Conservation (phyloP, 2,329 filamentous ascomycete species). For the Paracamarosporium sp. region DNA sequence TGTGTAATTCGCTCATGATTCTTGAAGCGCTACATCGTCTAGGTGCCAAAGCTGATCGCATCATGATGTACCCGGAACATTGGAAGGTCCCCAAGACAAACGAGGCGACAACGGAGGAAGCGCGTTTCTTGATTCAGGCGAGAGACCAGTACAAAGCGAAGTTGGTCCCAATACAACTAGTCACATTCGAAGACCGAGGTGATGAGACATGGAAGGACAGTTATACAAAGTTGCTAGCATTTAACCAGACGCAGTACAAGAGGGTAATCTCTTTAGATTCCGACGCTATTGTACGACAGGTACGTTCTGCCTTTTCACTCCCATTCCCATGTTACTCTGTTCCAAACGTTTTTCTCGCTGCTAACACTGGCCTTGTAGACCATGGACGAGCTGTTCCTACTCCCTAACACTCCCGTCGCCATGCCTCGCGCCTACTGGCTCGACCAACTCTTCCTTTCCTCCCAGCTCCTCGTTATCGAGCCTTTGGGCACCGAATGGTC, state of each 20-base stretch:
- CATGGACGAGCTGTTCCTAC: constrained; percentile 73
- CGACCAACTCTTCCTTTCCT: constrained; percentile 56
- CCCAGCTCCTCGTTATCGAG: constrained; percentile 64
- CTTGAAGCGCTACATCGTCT: constrained; percentile 44
- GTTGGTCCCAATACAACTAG: constrained; percentile 51
- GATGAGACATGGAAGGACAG: constrained; percentile 64
- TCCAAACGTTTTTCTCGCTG: neutral
- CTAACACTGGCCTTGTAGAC: neutral
- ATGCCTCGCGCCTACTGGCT: constrained; percentile 75
- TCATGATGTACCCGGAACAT: constrained; percentile 14
- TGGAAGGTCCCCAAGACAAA: constrained; percentile 15
- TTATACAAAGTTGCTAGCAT: constrained; percentile 70
- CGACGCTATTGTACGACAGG: constrained; percentile 61
- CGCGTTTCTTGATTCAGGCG: constrained; percentile 53
- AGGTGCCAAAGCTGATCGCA: constrained; percentile 29
- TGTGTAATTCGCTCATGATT: constrained; percentile 48
- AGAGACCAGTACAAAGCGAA: constrained; percentile 52
- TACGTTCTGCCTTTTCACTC: no score
- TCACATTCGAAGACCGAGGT: constrained; percentile 21
- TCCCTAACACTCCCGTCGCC: constrained; percentile 64
- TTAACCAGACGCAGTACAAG: constrained; percentile 67
- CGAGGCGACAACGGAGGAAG: constrained; percentile 11
- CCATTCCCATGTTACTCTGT: no score
- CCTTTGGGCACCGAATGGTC: constrained; percentile 61
- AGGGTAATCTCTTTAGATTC: constrained; percentile 63